Evolutionary conservation across 2,329 filamentous ascomycete genomes (phyloP).

Genomic region (Aureobasidium sp.): DNA sequence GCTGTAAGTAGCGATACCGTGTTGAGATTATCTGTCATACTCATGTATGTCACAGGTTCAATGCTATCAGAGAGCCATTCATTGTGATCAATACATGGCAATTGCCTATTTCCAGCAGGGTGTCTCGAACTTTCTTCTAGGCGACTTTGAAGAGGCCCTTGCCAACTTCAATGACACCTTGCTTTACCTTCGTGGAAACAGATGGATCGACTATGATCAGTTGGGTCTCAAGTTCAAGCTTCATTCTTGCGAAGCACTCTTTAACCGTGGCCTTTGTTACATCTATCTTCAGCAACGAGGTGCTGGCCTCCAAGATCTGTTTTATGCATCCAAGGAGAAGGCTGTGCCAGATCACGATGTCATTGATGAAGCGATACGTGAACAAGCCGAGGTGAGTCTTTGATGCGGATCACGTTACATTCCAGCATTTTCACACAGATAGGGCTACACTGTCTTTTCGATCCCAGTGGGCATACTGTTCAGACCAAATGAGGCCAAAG

Average conservation of each 20-base stretch:
- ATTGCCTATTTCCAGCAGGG: constrained; percentile 98
- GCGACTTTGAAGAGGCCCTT: constrained; percentile 93
- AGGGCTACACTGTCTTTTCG: constrained; percentile 98
- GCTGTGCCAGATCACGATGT: constrained; percentile 94
- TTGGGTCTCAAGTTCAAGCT: constrained; percentile 91
- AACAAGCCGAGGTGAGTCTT: constrained; percentile 73
- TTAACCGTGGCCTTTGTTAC: constrained; percentile 95
- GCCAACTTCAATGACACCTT: constrained; percentile 99
- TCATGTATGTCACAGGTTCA: constrained; percentile 58
- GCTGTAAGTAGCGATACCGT: constrained; percentile 58
- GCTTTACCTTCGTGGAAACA: constrained; percentile 88
- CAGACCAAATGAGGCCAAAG: constrained; percentile 92
- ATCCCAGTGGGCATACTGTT: constrained; percentile 95
- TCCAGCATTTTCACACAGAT: constrained; percentile 25
- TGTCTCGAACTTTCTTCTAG: constrained; percentile 93
- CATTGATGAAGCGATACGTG: constrained; percentile 91
- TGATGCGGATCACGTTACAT: neutral
- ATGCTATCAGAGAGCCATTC: constrained; percentile 86
- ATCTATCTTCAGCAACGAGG: constrained; percentile 93
- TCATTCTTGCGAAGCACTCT: constrained; percentile 94
- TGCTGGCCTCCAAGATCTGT: constrained; percentile 81
- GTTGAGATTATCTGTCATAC: neutral
- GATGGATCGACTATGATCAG: constrained; percentile 96
- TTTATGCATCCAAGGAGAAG: constrained; percentile 90
- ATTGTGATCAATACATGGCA: constrained; percentile 88